These are phyloP conservation scores for Carex pumila DNA, from an alignment of 176 grass and related monocot genomes.

Conservation along the genomic window DNA sequence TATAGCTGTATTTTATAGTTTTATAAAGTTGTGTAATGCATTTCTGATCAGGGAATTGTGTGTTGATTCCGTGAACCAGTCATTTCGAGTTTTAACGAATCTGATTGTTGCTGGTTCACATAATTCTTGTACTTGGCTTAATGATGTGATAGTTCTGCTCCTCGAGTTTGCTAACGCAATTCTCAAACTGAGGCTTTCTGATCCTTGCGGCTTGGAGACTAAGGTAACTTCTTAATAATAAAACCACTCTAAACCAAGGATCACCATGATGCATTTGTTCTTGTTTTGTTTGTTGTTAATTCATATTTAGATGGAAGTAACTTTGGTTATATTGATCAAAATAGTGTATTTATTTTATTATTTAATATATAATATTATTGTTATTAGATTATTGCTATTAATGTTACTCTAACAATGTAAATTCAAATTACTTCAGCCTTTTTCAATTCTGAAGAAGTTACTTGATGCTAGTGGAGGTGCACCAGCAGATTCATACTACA, in stretches of 20 bases:
- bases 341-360: background rate
- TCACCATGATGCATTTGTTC: conserved; percentile 12
- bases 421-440: conserved; percentile 45
- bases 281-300: background rate
- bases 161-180: conserved; percentile 61
- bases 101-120: conserved; percentile 55
- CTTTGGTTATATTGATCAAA: conserved; percentile 1
- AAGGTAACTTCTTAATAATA: conserved; percentile 46
- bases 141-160: conserved; percentile 54
- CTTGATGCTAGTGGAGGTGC: conserved; percentile 47
- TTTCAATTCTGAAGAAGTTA: conserved; percentile 64
- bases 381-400: conserved; percentile 16
- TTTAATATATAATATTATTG: no score
- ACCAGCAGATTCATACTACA: conserved; percentile 47
- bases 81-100: conserved; percentile 78
- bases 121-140: conserved; percentile 42
- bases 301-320: conserved; percentile 3
- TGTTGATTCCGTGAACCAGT: conserved; percentile 60
- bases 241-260: background rate
- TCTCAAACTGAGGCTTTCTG: conserved; percentile 53
- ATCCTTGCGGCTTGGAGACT: conserved; percentile 48
- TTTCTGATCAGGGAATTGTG: conserved; percentile 45
- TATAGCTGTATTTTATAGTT: background rate
- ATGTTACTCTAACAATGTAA: background rate
- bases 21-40: conserved; percentile 2